These are phyloP conservation scores for Seminavis robusta DNA, from an alignment of 108 stramenopile species.

Conservation along the genomic window DNA sequence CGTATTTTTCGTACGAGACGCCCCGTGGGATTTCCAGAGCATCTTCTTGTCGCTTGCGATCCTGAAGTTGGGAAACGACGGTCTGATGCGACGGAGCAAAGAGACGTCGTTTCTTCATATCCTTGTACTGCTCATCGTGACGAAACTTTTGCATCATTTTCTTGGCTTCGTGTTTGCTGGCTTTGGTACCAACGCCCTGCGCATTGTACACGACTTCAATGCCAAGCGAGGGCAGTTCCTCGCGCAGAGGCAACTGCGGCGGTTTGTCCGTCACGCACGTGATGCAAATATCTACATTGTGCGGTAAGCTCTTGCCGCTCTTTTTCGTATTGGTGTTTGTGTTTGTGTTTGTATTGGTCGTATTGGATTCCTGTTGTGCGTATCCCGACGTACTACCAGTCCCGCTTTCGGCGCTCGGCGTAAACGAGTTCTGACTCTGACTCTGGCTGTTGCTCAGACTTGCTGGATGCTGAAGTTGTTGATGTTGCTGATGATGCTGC, in stretches of 20 bases:
- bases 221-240: slow-evolving; percentile 55
- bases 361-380: no score
- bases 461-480: no score
- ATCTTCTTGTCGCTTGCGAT: slow-evolving; percentile 4
- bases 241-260: slow-evolving; percentile 51
- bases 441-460: no score
- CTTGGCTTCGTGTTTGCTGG: slow-evolving; percentile 20
- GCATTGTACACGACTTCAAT: slow-evolving; percentile 61
- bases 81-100: slow-evolving; percentile 1
- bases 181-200: slow-evolving; percentile 24
- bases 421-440: no score
- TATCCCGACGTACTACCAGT: no score
- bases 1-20: slow-evolving; percentile 10
- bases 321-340: no score
- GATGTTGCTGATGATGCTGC: no score
- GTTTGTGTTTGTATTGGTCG: no score
- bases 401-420: no score
- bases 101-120: slow-evolving; percentile 7
- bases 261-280: slow-evolving; percentile 51
- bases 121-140: not conserved
- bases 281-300: slow-evolving; percentile 60
- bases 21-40: slow-evolving; percentile 5
- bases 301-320: no score
- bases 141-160: slow-evolving; percentile 12
- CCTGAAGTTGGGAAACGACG: slow-evolving; percentile 5